phyloP scores from a whole-genome alignment of 208 protist genomes.

The Phytomonas sp. region DNA sequence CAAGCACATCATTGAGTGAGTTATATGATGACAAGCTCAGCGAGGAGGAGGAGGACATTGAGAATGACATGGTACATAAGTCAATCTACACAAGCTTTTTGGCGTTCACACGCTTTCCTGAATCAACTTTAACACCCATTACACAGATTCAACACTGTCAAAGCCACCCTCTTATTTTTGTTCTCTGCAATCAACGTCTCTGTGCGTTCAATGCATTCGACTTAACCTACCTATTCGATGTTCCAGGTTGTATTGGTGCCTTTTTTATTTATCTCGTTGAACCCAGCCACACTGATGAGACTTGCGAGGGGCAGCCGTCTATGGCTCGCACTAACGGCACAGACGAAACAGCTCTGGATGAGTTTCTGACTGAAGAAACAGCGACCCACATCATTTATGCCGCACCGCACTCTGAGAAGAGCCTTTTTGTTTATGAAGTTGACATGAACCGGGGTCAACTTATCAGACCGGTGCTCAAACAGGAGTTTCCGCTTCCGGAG shows the following conservation, averaged over 20 bases:
- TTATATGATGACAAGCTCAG: background rate
- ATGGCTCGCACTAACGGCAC: background rate
- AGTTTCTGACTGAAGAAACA: background rate
- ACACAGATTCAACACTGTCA: conserved; percentile 62
- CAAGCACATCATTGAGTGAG: background rate
- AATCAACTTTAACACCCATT: conserved; percentile 13
- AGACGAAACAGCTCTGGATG: background rate
- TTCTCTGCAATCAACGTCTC: conserved; percentile 38
- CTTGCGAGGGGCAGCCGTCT: background rate
- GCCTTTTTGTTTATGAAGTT: conserved; percentile 26
- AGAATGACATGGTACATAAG: conserved; percentile 2
- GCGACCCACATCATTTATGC: conserved; percentile 24
- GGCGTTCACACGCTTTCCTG: conserved; percentile 12
- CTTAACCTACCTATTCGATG: conserved; percentile 17
- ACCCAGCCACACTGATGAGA: background rate
- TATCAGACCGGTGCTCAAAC: conserved; percentile 12
- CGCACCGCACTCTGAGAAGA: conserved; percentile 19
- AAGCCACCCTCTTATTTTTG: conserved; percentile 55
- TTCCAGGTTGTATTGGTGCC: conserved; percentile 20
- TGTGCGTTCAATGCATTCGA: background rate
- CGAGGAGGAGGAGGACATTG: background rate
- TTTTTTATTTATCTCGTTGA: conserved; percentile 25
- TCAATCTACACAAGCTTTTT: conserved; percentile 35
- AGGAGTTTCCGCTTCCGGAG: conserved; percentile 16
- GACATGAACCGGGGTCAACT: background rate